Evolutionary conservation across 2,329 filamentous ascomycete species (phyloP), one percentile per base, ranked within the genome.

Genomic region (Lomentospora prolificans): DNA sequence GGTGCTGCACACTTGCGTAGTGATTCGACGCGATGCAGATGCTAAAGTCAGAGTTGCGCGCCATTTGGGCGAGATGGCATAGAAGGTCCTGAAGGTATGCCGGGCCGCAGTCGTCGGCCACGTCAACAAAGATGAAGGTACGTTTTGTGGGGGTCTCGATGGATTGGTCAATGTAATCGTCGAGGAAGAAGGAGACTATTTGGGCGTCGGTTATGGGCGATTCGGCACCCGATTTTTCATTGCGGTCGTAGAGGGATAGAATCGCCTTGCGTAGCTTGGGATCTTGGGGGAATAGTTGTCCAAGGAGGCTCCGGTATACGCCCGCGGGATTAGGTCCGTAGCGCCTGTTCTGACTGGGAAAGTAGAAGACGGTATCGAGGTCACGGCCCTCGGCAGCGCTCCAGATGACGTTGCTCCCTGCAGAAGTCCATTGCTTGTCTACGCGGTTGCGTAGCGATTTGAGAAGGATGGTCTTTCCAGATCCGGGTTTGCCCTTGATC

Each of bases 81-180:
- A 68, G 52, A 1, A 69, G 56, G 30, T 65, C 65, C 25, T 63
- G 57, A 4, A 66, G 61, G 50, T 65, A 66, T 0, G 59, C 27
- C 0, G 60, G 41, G 2, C 62, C 58, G 27, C 62, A 63, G 31
- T 64, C 59, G 55, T 67, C 63, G 19, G 63, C 56, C 9, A 65
- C 60, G 36, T 69, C 67, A 50, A 69, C 61, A n/a, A 69, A 64
- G 27, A 68, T 60, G 28, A 69, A 69, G 0, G 64, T 67, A 10
- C 66, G 58, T 25, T 63, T 59, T 5, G 60, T 57, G 0, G 64
- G 60, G 0, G 63, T 67, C 17, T 65, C 61, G 28, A 66, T 61
- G 22, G 55, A 59, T 4, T 60, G 58, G 52, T 61, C 58, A 53
- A 64, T 60, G 57, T 68, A 68, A 39, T 66, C 61, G 57, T 67